Evolutionary conservation across 2,329 filamentous ascomycete species (phyloP).

Genomic region (Ceratocystis cacaofunesta): DNA sequence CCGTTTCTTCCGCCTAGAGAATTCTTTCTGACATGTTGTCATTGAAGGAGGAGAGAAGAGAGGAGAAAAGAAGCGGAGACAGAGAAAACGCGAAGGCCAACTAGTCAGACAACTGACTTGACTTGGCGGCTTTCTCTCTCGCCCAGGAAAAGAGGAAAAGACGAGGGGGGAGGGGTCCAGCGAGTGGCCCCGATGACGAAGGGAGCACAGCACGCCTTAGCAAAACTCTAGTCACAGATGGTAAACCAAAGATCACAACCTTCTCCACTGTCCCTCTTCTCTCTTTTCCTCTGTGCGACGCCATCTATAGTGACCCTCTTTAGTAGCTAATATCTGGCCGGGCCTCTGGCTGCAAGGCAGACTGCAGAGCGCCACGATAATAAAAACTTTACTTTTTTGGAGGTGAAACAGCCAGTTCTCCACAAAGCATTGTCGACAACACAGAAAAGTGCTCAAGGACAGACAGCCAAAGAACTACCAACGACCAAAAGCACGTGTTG

Average conservation of each 20-base stretch:
- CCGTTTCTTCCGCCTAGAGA: neutral
- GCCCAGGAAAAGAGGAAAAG: neutral
- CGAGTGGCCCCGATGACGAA: neutral
- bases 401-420: neutral
- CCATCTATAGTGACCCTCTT: neutral
- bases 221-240: neutral
- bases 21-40: neutral
- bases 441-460: neutral
- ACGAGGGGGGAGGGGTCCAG: neutral
- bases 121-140: too few relatives aligned
- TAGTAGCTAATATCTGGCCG: neutral
- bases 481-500: neutral
- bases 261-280: neutral
- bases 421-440: constrained; percentile 1
- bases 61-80: neutral
- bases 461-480: neutral
- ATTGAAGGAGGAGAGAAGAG: neutral
- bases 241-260: neutral
- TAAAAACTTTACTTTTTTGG: neutral
- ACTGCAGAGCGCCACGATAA: neutral
- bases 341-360: neutral
- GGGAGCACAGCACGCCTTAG: neutral
- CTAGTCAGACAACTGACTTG: too few relatives aligned
- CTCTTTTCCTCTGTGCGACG: neutral
- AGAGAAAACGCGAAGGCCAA: neutral